A percentile compares a stretch with the other conserved stretches of the same genome.
phyloP scores from a whole-genome alignment of 73 alveolate species.

The Paraurostyla sp. region DNA sequence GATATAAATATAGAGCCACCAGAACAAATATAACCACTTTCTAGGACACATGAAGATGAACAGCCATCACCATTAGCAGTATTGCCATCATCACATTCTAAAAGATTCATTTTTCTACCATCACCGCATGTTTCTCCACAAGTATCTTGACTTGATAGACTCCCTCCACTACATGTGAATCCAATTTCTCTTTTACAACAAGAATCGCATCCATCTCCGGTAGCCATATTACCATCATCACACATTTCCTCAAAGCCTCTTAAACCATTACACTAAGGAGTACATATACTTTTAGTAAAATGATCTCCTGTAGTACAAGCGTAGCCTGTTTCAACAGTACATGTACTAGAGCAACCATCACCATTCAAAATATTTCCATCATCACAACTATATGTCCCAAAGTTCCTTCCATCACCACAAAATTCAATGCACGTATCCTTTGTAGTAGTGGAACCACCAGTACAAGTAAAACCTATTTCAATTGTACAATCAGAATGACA shows the following conservation, averaged over 20 bases:
- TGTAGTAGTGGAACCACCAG: conserved; percentile 14
- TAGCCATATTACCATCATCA: conserved; percentile 45
- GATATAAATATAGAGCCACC: conserved; percentile 46
- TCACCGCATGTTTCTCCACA: conserved; percentile 67
- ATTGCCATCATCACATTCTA: conserved; percentile 74
- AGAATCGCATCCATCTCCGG: conserved; percentile 54
- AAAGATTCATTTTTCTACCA: conserved; percentile 24
- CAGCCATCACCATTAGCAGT: conserved; percentile 67
- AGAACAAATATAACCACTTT: conserved; percentile 69
- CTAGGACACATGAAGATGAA: conserved; percentile 54
- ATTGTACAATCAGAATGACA: background rate
- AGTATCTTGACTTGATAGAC: background rate
- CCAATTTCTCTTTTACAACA: conserved; percentile 32
- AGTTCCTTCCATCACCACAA: conserved; percentile 61
- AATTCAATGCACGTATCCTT: background rate
- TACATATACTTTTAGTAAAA: background rate
- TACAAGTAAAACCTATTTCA: conserved; percentile 18
- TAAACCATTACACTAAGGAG: background rate
- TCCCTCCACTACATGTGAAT: conserved; percentile 34
- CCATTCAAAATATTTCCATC: conserved; percentile 2
- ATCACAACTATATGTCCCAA: conserved; percentile 6
- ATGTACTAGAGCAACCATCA: background rate
- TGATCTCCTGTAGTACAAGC: background rate
- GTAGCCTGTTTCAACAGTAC: background rate
- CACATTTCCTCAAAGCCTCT: conserved; percentile 17